Evolutionary conservation across 768 basidiomycete species (phyloP).

Genomic region (Tulasnella sp.): DNA sequence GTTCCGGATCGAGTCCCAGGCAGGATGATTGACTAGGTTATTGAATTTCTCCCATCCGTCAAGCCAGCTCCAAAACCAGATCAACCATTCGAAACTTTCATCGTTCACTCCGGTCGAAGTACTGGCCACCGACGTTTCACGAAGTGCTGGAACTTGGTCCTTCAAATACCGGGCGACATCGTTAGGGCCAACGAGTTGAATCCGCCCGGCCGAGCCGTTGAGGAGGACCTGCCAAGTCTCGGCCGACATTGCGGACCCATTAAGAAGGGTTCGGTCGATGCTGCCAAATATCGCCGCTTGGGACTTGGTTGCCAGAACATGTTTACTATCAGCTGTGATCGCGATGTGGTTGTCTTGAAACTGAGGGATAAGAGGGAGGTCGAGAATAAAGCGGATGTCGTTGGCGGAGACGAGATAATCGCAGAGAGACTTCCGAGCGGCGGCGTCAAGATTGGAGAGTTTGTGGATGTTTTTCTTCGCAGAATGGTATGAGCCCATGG

Average conservation of each 20-base stretch:
- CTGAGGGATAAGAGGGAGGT: conserved; percentile 10
- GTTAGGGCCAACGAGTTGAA: background rate
- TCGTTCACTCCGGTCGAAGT: conserved; percentile 34
- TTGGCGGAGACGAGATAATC: conserved; percentile 25
- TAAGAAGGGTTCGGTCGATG: background rate
- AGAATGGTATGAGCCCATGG: background rate
- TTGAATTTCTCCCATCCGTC: conserved; percentile 39
- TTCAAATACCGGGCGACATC: background rate
- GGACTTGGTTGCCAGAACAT: background rate
- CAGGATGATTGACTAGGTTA: background rate
- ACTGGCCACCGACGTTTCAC: background rate
- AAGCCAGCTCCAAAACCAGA: conserved; percentile 54
- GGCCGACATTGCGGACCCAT: background rate
- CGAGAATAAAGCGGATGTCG: conserved; percentile 18
- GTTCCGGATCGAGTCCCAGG: conserved; percentile 5
- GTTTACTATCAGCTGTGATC: background rate
- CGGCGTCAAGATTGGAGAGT: background rate
- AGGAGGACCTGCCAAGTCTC: background rate
- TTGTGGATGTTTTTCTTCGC: background rate
- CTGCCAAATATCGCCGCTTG: background rate
- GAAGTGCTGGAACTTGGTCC: background rate
- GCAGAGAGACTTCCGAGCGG: background rate
- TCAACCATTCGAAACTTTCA: conserved; percentile 45
- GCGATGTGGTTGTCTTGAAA: background rate
- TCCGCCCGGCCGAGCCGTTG: background rate